A percentile compares a stretch with the other conserved stretches of the same genome.
These are phyloP conservation scores for Tolypocladium pustulatum DNA, from an alignment of 2,329 filamentous ascomycete species.

Conservation along the genomic window DNA sequence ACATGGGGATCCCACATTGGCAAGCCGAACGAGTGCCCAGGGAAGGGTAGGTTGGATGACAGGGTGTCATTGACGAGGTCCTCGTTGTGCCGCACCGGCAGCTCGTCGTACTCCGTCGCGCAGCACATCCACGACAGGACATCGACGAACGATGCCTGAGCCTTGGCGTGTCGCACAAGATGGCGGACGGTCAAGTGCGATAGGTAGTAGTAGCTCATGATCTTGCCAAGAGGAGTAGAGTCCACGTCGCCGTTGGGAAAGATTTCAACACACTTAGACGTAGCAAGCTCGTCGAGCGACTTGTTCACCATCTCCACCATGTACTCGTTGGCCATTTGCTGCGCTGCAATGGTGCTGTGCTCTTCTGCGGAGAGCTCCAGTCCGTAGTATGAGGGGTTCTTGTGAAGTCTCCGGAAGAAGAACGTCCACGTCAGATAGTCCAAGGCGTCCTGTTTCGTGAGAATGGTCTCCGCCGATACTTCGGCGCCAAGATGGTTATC, in stretches of 20 bases:
- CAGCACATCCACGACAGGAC: slow-evolving; percentile 86
- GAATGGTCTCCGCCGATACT: slow-evolving; percentile 83
- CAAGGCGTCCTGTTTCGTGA: slow-evolving; percentile 90
- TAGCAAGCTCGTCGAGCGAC: slow-evolving; percentile 69
- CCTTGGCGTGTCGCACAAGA: slow-evolving; percentile 66
- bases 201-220: slow-evolving; percentile 99
- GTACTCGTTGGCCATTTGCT: slow-evolving; percentile 82
- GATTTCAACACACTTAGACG: slow-evolving; percentile 74
- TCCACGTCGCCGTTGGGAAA: slow-evolving; percentile 84
- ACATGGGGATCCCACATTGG: slow-evolving; percentile 99
- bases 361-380: slow-evolving; percentile 88
- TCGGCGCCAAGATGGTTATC: slow-evolving; percentile 96
- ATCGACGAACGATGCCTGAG: slow-evolving; percentile 66
- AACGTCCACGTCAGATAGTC: slow-evolving; percentile 99
- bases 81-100: slow-evolving; percentile 96
- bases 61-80: slow-evolving; percentile 93
- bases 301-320: slow-evolving; percentile 89
- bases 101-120: slow-evolving; percentile 92
- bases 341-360: slow-evolving; percentile 77
- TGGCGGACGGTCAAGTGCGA: slow-evolving; percentile 91
- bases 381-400: slow-evolving; percentile 97
- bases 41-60: slow-evolving; percentile 64
- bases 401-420: slow-evolving; percentile 94
- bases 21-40: slow-evolving; percentile 51
- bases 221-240: slow-evolving; percentile 84